phyloP scores from a whole-genome alignment of 345 rosid genomes.

The Murraya paniculata region DNA sequence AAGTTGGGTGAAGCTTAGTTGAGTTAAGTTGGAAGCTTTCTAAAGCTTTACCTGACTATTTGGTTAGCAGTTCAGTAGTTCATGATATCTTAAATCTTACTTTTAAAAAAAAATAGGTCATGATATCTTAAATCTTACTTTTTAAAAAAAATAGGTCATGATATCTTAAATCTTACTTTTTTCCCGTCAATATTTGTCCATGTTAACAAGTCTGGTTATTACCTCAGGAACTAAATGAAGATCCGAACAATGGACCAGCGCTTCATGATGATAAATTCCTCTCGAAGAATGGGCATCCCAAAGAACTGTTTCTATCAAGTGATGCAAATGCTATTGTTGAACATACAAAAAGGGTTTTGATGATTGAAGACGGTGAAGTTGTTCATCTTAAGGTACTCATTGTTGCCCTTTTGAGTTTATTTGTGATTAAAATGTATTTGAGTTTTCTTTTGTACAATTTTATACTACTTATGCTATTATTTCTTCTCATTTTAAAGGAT shows the following conservation, averaged over 20 bases:
- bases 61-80: background rate
- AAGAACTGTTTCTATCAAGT: constrained; percentile 82
- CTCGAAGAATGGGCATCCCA: constrained; percentile 61
- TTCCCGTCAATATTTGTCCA: no score
- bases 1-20: background rate
- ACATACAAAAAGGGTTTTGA: constrained; percentile 85
- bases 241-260: constrained; percentile 39
- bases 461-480: background rate
- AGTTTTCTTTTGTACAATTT: background rate
- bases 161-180: background rate
- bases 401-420: background rate
- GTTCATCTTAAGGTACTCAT: constrained; percentile 73
- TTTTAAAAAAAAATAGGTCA: no score
- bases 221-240: constrained; percentile 58
- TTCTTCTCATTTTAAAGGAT: background rate
- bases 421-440: background rate
- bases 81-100: background rate
- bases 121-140: background rate
- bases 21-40: constrained; percentile 1
- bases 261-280: constrained; percentile 64
- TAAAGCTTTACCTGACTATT: background rate
- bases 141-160: background rate
- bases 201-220: background rate
- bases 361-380: constrained; percentile 91
- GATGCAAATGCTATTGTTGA: constrained; percentile 89